phyloP scores from a whole-genome alignment of 2,329 filamentous ascomycete genomes.

The Tetracladium maxilliforme region DNA sequence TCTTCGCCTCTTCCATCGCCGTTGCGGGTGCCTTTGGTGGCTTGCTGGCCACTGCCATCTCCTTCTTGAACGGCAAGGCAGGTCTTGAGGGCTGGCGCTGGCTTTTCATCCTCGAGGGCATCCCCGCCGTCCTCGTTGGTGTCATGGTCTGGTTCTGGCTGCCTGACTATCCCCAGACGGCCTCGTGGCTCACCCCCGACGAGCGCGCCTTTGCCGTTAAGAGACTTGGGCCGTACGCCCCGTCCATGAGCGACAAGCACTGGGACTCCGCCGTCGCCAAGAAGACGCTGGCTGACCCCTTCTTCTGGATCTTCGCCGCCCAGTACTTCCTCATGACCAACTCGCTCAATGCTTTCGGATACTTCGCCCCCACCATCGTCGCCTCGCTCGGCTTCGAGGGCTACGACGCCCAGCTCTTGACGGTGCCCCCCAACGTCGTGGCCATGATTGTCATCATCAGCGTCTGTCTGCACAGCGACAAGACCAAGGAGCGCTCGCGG shows the following conservation, averaged over 20 bases:
- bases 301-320: constrained; percentile 17
- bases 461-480: no score
- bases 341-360: no score
- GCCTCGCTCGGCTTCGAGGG: constrained; percentile 17
- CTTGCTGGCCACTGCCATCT: constrained; percentile 36
- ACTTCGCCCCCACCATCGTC: constrained; percentile 20
- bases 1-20: constrained; percentile 42
- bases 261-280: no score
- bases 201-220: no score
- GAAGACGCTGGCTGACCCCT: no score
- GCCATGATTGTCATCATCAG: constrained; percentile 18
- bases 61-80: constrained; percentile 24
- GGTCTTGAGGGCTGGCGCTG: constrained; percentile 44
- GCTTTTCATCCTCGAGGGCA: constrained; percentile 42
- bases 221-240: no score
- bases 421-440: constrained; percentile 20
- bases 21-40: constrained; percentile 47
- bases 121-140: constrained; percentile 23
- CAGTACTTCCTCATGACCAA: constrained; percentile 17
- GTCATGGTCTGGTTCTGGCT: constrained; percentile 20
- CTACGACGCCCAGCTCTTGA: constrained; percentile 18
- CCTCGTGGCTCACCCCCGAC: constrained; percentile 18
- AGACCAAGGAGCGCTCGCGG: no score
- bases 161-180: constrained; percentile 27
- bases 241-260: no score